Evolutionary conservation across 179 eudicot species (phyloP).

Genomic region (Heliamphora ciliata): DNA sequence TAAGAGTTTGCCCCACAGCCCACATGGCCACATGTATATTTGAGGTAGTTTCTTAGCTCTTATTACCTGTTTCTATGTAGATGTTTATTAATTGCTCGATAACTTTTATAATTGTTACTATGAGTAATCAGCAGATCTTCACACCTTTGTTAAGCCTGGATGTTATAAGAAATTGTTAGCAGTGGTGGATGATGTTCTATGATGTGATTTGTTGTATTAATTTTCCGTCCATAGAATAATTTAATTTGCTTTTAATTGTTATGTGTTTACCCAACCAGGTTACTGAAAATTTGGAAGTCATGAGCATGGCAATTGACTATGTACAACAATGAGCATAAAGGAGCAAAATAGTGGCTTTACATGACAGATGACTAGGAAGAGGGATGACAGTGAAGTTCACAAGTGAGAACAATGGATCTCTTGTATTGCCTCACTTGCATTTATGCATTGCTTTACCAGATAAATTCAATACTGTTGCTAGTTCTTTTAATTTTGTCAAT

Average conservation of each 20-base stretch:
- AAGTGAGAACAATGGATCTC: too few species aligned
- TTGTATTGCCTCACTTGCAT: too few species aligned
- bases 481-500: too few species aligned
- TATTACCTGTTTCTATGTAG: background rate
- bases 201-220: background rate
- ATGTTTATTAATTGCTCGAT: background rate
- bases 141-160: background rate
- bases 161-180: background rate
- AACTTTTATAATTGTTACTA: background rate
- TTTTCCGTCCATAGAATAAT: background rate
- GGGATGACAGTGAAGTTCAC: too few species aligned
- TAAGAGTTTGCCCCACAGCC: too few species aligned
- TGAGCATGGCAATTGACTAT: conserved; percentile 67
- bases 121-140: too few species aligned
- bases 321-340: too few species aligned
- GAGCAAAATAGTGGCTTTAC: too few species aligned
- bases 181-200: background rate
- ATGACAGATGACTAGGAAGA: too few species aligned
- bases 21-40: too few species aligned
- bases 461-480: too few species aligned
- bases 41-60: background rate
- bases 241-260: background rate
- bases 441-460: too few species aligned
- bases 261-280: conserved; percentile 23
- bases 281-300: conserved; percentile 27